phyloP scores from a whole-genome alignment of 2,329 filamentous ascomycete genomes.

The Ophiostoma montium region DNA sequence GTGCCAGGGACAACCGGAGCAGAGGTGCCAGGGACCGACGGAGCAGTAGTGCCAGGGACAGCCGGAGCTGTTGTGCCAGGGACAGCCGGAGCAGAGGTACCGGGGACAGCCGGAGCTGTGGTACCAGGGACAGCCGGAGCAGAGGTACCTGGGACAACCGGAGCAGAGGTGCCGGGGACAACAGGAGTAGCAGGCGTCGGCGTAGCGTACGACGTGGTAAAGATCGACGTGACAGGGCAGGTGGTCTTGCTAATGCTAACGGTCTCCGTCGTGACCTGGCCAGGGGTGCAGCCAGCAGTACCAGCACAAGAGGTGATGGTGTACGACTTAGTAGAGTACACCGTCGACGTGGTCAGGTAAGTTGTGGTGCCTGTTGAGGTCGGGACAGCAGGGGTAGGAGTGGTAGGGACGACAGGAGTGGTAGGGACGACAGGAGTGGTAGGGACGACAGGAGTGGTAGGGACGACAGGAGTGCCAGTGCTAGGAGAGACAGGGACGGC shows the following conservation, averaged over 20 bases:
- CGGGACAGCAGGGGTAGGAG: background rate
- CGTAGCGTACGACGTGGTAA: conserved; percentile 10
- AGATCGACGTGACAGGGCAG: conserved; percentile 22
- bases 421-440: background rate
- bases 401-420: background rate
- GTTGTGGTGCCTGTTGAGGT: background rate
- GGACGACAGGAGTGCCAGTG: background rate
- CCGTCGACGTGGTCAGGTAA: conserved; percentile 10
- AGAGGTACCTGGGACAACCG: background rate
- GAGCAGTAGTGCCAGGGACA: conserved; percentile 9
- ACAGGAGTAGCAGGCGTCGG: background rate
- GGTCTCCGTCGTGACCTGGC: conserved; percentile 16
- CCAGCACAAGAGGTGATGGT: conserved; percentile 17
- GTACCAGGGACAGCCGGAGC: background rate
- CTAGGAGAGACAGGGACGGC: background rate
- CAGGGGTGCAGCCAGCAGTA: conserved; percentile 15
- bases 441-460: background rate
- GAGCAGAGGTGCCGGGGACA: background rate
- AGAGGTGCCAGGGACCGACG: background rate
- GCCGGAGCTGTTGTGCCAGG: conserved; percentile 10
- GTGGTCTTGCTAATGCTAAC: conserved; percentile 23
- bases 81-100: conserved; percentile 7
- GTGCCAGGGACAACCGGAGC: background rate
- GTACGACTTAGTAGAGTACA: conserved; percentile 15
- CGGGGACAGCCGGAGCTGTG: no score